These are phyloP conservation scores for Didymella lethalis DNA, from an alignment of 2,329 filamentous ascomycete species.

Conservation along the genomic window DNA sequence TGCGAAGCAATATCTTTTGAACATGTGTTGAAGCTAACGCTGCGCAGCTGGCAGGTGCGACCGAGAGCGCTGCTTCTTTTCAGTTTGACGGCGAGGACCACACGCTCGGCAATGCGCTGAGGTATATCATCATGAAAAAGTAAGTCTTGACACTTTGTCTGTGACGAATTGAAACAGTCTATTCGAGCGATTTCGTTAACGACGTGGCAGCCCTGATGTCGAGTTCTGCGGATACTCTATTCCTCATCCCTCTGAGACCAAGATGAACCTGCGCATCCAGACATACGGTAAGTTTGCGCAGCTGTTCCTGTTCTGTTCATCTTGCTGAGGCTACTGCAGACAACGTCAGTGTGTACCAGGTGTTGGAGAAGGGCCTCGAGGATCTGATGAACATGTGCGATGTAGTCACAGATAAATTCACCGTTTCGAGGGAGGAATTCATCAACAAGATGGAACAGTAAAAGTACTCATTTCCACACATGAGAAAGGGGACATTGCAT, in stretches of 20 bases:
- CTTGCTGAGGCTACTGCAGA: conserved; percentile 59
- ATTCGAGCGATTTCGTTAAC: conserved; percentile 6
- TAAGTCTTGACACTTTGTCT: conserved; percentile 54
- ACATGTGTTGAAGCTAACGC: conserved; percentile 2
- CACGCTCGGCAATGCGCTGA: conserved; percentile 90
- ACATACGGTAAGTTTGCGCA: conserved; percentile 76
- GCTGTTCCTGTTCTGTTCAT: neutral
- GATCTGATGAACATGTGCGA: conserved; percentile 94
- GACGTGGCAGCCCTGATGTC: conserved; percentile 76
- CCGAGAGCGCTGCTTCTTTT: conserved; percentile 88
- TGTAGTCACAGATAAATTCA: conserved; percentile 91
- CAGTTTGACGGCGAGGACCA: conserved; percentile 95
- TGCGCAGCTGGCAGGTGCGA: conserved; percentile 80
- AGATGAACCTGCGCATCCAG: conserved; percentile 98
- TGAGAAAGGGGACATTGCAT: conserved; percentile 31
- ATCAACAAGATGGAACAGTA: conserved; percentile 48
- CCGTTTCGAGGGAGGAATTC: conserved; percentile 70
- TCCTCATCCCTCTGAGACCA: conserved; percentile 91
- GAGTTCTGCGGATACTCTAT: conserved; percentile 99
- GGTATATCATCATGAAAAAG: conserved; percentile 99
- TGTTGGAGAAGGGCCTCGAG: conserved; percentile 85
- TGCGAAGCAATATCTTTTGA: neutral
- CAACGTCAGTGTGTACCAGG: conserved; percentile 80
- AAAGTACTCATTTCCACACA: neutral
- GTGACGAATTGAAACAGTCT: neutral